phyloP scores from a whole-genome alignment of 371 early-diverging fungal species.

The Mucor irregularis region DNA sequence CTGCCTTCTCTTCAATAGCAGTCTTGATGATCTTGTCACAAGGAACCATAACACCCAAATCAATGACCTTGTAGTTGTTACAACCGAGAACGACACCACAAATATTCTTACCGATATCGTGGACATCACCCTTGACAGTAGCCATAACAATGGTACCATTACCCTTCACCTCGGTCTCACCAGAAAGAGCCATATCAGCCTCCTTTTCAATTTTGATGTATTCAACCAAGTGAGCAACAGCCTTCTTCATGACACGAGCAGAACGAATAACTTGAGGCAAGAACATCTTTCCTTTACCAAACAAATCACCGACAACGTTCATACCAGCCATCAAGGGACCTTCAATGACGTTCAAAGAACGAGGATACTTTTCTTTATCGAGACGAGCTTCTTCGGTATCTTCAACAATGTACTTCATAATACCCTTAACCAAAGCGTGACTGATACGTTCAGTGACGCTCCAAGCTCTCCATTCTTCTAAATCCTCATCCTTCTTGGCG shows the following conservation, averaged over 20 bases:
- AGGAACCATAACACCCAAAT: slow-evolving; percentile 94
- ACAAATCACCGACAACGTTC: slow-evolving; percentile 90
- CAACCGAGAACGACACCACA: slow-evolving; percentile 93
- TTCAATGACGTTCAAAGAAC: slow-evolving; percentile 91
- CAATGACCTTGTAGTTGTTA: slow-evolving; percentile 92
- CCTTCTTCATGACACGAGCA: slow-evolving; percentile 92
- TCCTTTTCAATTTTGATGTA: slow-evolving; percentile 88
- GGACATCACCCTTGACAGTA: slow-evolving; percentile 93
- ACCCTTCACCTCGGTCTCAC: slow-evolving; percentile 48
- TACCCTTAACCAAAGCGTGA: slow-evolving; percentile 89
- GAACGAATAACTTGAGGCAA: slow-evolving; percentile 96
- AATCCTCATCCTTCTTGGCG: slow-evolving; percentile 70
- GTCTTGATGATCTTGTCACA: slow-evolving; percentile 86
- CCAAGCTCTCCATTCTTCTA: slow-evolving; percentile 84
- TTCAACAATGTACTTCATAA: slow-evolving; percentile 87
- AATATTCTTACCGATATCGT: slow-evolving; percentile 91
- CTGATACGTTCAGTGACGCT: slow-evolving; percentile 76
- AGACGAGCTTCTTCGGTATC: slow-evolving; percentile 92
- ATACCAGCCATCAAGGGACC: slow-evolving; percentile 95
- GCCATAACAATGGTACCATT: slow-evolving; percentile 86
- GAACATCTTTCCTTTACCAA: slow-evolving; percentile 94
- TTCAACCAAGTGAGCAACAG: slow-evolving; percentile 92
- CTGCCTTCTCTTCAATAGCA: slow-evolving; percentile 85
- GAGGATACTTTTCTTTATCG: slow-evolving; percentile 69
- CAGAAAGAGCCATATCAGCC: slow-evolving; percentile 53